phyloP scores from a whole-genome alignment of 176 grass and related monocot species.

The Saccharum officinarum region DNA sequence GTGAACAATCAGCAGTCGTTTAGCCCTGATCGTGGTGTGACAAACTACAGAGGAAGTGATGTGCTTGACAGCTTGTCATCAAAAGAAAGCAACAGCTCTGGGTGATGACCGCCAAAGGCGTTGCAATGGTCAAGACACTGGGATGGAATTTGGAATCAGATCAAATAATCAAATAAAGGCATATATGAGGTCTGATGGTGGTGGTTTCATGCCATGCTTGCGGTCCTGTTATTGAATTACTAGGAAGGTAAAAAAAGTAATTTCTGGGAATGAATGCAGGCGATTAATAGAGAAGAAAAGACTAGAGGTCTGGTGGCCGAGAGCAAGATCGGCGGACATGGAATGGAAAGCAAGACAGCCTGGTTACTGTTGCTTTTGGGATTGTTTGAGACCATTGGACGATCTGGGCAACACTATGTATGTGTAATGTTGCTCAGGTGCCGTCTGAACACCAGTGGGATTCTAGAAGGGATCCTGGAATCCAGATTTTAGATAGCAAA shows the following conservation, averaged over 20 bases:
- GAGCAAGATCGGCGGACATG: background rate
- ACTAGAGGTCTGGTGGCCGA: background rate
- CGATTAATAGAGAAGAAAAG: background rate
- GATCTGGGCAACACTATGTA: background rate
- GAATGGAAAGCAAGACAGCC: background rate
- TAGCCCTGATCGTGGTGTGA: background rate
- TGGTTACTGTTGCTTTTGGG: background rate
- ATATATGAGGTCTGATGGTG: background rate
- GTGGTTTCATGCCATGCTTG: background rate
- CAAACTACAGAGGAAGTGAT: conserved; percentile 54
- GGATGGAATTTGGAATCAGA: background rate
- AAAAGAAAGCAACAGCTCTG: conserved; percentile 19
- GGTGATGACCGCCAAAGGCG: background rate
- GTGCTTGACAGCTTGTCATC: conserved; percentile 39
- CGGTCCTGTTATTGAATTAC: background rate
- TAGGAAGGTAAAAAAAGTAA: background rate
- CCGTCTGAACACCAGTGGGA: no score
- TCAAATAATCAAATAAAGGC: background rate
- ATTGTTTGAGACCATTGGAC: background rate
- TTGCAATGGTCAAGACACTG: background rate
- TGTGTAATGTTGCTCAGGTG: background rate
- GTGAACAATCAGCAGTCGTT: background rate
- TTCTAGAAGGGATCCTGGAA: no score
- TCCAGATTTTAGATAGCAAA: no score
- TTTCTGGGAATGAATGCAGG: background rate